These are phyloP conservation scores for Monilinia fructigena DNA, from an alignment of 2,329 filamentous ascomycete species.

Conservation along the genomic window DNA sequence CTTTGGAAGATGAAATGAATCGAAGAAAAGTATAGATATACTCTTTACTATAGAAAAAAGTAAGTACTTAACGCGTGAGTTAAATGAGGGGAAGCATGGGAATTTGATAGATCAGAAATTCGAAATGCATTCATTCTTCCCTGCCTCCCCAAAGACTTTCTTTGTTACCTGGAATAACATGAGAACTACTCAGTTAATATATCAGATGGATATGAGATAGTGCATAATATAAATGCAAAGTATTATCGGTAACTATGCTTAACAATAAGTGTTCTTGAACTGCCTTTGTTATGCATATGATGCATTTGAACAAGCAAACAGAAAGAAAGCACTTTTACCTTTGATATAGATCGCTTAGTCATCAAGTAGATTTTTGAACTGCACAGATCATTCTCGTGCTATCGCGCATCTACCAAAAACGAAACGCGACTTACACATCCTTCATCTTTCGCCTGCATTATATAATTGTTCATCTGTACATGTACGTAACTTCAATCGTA, in stretches of 20 bases:
- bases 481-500: neutral
- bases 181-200: neutral
- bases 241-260: neutral
- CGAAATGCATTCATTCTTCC: neutral
- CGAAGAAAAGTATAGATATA: neutral
- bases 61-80: neutral
- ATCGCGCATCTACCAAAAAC: neutral
- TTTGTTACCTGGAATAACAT: neutral
- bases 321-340: neutral
- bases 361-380: neutral
- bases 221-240: neutral
- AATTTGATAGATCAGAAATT: conserved; percentile 15
- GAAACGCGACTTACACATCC: conserved; percentile 9
- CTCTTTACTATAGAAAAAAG: neutral
- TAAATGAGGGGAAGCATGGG: neutral
- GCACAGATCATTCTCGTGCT: conserved; percentile 5
- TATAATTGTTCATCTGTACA: neutral
- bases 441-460: neutral
- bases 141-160: neutral
- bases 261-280: neutral
- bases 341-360: neutral
- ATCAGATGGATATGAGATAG: neutral
- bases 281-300: neutral
- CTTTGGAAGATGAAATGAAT: neutral
- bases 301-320: neutral